Evolutionary conservation across 192 early-diverging fungal genomes (phyloP), one percentile per base, ranked within the genome.

Genomic region (Coemansia sp.): DNA sequence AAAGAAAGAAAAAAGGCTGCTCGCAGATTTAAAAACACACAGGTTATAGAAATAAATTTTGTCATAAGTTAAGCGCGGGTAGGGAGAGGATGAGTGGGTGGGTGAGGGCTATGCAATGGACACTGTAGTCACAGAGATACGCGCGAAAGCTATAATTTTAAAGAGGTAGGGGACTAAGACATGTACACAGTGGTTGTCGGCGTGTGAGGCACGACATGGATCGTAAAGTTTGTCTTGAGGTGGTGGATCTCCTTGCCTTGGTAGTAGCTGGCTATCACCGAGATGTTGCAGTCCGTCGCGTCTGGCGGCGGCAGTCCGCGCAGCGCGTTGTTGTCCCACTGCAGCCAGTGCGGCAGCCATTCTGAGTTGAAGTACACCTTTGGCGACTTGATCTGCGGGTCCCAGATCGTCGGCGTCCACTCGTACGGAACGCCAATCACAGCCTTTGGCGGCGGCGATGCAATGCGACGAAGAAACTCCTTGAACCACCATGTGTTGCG

Each of bases 341-440:
- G 80, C 38, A 93, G 76, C 92, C 92, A 93, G 32, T 65, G 17
- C 5, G 92, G 92, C 37, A 93, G 75, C 85, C 86, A 87, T 9
- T 89, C 88, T 2, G 89, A 91, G 58, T 81, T 78, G 73, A 92
- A 92, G 62, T 88, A 86, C 51, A 86, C 91, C 32, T 89, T 90
- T 9, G 90, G 90, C 43, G 85, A 85, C 68, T 85, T 86, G 67
- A 92, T 84, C 75, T 92, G 91, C 5, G 92, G 91, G 72, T 93
- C 92, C 87, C 87, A 91, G 41, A 93, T 85, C 9, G 84, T 81
- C 32, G 91, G 92, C 9, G 88, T 78, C 77, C 88, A 93, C 34
- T 85, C 85, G 63, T 87, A 93, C 32, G 79, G 83, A 15, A 85
- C 68, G 4, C 91, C 91, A 32, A 90, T 74, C 12, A 85, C 72